Evolutionary conservation across 306 rosid species (phyloP).

Genomic region (Dryas drummondii): DNA sequence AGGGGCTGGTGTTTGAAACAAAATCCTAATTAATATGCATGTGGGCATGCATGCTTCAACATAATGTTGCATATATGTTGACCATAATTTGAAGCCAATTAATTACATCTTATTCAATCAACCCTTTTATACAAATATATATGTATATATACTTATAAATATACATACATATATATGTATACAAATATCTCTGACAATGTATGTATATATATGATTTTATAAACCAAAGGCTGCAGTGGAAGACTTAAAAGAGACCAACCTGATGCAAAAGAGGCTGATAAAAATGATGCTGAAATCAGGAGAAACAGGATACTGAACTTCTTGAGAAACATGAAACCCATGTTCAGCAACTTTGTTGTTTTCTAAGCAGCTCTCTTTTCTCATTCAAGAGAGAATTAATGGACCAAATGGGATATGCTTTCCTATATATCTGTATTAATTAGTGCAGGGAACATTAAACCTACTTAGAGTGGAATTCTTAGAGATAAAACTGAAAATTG

Average conservation of each 20-base stretch:
- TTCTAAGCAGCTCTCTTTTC: conserved; percentile 25
- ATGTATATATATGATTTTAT: not conserved
- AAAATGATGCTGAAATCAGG: conserved; percentile 54
- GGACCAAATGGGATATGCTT: conserved; percentile 30
- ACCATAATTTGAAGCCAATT: not conserved
- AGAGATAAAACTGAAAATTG: conserved; percentile 40
- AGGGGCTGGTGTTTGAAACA: too few species aligned
- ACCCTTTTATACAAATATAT: not conserved
- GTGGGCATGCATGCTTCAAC: not conserved
- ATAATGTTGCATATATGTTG: not conserved
- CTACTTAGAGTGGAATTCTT: conserved; percentile 21
- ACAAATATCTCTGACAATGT: conserved; percentile 35
- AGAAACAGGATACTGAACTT: conserved; percentile 51
- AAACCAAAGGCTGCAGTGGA: conserved; percentile 37
- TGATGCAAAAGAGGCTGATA: conserved; percentile 64
- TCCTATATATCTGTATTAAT: conserved; percentile 29
- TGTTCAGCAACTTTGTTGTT: conserved; percentile 17
- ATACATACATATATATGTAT: not conserved
- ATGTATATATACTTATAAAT: not conserved
- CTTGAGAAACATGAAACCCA: conserved; percentile 51
- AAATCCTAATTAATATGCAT: not conserved
- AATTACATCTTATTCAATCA: not conserved
- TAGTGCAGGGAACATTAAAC: conserved; percentile 17
- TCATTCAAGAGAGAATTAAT: conserved; percentile 32
- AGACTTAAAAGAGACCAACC: conserved; percentile 30